phyloP scores from a whole-genome alignment of 495 filamentous ascomycete genomes.

The Tuber brumale region DNA sequence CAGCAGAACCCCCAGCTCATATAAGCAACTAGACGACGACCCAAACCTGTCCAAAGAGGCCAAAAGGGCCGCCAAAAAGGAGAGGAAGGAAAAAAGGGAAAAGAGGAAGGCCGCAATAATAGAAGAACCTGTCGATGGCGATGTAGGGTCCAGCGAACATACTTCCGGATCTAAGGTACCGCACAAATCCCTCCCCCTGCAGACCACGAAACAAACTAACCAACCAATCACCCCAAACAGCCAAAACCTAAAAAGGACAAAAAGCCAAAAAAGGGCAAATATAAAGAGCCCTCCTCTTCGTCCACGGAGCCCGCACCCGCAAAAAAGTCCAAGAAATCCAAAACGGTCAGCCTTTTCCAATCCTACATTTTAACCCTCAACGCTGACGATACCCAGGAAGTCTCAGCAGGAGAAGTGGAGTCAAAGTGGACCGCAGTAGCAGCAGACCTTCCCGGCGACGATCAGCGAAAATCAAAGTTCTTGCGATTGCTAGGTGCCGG shows the following conservation, averaged over 20 bases:
- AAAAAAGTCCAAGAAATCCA: constrained; percentile 16
- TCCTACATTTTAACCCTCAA: neutral
- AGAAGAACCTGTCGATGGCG: constrained; percentile 18
- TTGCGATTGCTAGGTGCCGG: constrained; percentile 53
- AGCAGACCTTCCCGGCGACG: constrained; percentile 47
- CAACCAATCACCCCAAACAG: constrained; percentile 9
- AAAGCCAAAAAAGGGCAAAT: constrained; percentile 8
- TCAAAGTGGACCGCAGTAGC: constrained; percentile 1
- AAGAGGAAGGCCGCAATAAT: constrained; percentile 31
- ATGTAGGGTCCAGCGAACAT: constrained; percentile 10
- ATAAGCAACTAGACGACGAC: constrained; percentile 5
- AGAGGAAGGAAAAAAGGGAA: constrained; percentile 38
- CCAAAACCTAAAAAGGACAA: constrained; percentile 28
- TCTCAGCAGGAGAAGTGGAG: constrained; percentile 9
- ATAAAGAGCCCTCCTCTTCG: neutral
- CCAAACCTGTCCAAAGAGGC: constrained; percentile 28
- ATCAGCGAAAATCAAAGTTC: constrained; percentile 52
- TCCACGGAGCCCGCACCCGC: neutral
- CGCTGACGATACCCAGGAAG: neutral
- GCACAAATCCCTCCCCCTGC: neutral
- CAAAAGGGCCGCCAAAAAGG: constrained; percentile 35
- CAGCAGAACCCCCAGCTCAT: neutral
- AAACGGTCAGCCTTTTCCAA: constrained; percentile 10
- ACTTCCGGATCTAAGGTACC: constrained; percentile 1
- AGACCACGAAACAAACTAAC: constrained; percentile 13